Conservation (phyloP, 495 filamentous ascomycete genomes). For the Penicillium desertorum region DNA sequence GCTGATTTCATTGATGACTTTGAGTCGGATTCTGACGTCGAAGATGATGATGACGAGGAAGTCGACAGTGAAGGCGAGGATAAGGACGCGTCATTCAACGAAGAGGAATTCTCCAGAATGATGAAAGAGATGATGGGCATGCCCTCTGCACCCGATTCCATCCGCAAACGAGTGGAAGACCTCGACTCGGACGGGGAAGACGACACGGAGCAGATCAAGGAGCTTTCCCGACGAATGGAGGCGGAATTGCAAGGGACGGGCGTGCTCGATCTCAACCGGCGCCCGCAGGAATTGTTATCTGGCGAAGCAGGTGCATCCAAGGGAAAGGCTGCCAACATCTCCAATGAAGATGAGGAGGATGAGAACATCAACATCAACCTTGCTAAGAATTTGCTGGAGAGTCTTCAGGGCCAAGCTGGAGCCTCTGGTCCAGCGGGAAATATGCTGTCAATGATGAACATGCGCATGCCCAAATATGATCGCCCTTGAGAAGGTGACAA, state of each 20-base stretch:
- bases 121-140: conserved; percentile 97
- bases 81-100: conserved; percentile 75
- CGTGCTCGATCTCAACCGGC: conserved; percentile 63
- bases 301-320: conserved; percentile 17
- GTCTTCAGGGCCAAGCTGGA: conserved; percentile 84
- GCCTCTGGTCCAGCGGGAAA: conserved; percentile 83
- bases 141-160: conserved; percentile 44
- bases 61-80: conserved; percentile 63
- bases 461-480: conserved; percentile 78
- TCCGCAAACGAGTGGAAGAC: conserved; percentile 45
- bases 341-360: conserved; percentile 39
- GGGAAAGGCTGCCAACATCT: conserved; percentile 25
- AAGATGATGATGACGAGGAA: conserved; percentile 61
- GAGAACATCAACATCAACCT: conserved; percentile 82
- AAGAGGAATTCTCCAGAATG: conserved; percentile 78
- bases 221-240: conserved; percentile 76
- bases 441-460: conserved; percentile 78
- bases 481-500: conserved; percentile 20
- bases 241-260: conserved; percentile 75
- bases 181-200: conserved; percentile 49
- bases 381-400: conserved; percentile 87
- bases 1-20: conserved; percentile 72
- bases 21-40: conserved; percentile 52
- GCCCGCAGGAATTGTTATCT: conserved; percentile 25
- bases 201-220: conserved; percentile 68